phyloP scores from a whole-genome alignment of 169 alveolate species.

The Cryptosporidium viatorum region DNA sequence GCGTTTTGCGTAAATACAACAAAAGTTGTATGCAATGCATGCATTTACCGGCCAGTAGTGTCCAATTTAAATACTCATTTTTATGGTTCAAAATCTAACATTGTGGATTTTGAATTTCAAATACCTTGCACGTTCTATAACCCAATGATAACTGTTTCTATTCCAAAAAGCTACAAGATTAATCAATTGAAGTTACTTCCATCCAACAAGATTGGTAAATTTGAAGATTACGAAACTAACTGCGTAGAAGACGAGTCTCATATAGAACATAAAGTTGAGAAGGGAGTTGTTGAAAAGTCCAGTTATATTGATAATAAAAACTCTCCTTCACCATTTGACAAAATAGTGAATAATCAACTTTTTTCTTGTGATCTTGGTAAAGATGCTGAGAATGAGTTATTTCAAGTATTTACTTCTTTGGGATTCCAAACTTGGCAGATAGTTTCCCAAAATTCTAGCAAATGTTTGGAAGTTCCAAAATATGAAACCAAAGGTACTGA shows the following conservation, averaged over 20 bases:
- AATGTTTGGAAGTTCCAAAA: conserved; percentile 42
- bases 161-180: conserved; percentile 39
- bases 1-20: background rate
- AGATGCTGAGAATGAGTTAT: conserved; percentile 29
- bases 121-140: conserved; percentile 62
- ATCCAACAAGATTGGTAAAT: conserved; percentile 15
- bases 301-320: background rate
- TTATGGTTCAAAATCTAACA: conserved; percentile 33
- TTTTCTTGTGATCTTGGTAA: conserved; percentile 8
- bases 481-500: conserved; percentile 33
- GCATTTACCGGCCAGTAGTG: conserved; percentile 57
- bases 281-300: conserved; percentile 1
- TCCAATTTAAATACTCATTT: conserved; percentile 57
- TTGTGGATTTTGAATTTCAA: conserved; percentile 60
- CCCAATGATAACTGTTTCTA: conserved; percentile 61
- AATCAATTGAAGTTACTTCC: conserved; percentile 47
- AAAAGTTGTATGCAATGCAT: conserved; percentile 68
- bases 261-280: background rate
- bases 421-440: conserved; percentile 62
- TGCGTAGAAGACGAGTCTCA: background rate
- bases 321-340: background rate
- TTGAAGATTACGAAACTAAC: conserved; percentile 18
- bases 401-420: conserved; percentile 35
- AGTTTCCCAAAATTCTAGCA: conserved; percentile 34
- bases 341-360: background rate